Evolutionary conservation across 352 stramenopile genomes (phyloP).

Genomic region (Aphanomyces astaci): DNA sequence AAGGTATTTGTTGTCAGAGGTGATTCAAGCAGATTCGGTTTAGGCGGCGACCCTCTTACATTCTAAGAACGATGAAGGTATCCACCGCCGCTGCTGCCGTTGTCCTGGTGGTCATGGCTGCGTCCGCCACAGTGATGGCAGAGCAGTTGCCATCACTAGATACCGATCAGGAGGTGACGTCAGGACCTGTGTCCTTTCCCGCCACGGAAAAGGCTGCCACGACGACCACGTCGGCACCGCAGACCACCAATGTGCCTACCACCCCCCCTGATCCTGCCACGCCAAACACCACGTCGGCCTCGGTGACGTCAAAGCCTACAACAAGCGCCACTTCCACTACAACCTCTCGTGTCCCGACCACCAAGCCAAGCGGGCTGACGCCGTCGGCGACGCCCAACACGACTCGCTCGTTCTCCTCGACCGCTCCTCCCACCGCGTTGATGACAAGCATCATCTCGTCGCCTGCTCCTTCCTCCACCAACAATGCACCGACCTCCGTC

Average conservation of each 20-base stretch:
- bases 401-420: not conserved
- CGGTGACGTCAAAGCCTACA: slow-evolving; percentile 7
- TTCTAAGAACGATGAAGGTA: too few species aligned
- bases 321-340: not conserved
- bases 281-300: slow-evolving; percentile 11
- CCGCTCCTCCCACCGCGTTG: too few species aligned
- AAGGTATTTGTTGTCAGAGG: not conserved
- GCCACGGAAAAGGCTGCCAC: not conserved
- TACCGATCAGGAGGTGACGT: not conserved
- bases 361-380: not conserved
- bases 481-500: not conserved
- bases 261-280: not conserved
- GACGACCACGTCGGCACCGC: slow-evolving; percentile 18
- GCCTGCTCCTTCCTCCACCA: not conserved
- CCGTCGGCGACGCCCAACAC: not conserved
- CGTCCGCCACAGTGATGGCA: not conserved
- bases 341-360: not conserved
- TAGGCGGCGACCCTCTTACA: too few species aligned
- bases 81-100: not conserved
- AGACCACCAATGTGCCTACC: not conserved
- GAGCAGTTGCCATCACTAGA: not conserved
- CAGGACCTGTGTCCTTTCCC: not conserved
- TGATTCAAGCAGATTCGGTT: not conserved
- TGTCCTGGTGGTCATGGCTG: not conserved
- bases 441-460: too few species aligned